Percentiles rank a stretch among this genome's conserved stretches.
Conservation (phyloP, 805 yeast genomes). For the Pichia pseudocactophila region DNA sequence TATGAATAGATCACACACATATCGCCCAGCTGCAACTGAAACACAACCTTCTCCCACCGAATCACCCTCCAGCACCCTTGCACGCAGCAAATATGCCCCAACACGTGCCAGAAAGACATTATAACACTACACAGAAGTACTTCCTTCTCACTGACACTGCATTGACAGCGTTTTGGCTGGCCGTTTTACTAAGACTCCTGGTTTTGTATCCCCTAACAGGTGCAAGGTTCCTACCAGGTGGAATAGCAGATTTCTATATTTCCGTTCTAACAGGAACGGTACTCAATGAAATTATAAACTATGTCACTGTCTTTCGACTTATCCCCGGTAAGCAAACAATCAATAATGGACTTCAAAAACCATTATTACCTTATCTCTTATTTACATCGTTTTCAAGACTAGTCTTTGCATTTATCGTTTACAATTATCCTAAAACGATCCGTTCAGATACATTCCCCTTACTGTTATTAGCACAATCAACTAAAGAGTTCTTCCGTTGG, state of each 20-base stretch:
- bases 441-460: conserved; percentile 18
- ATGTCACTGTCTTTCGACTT: conserved; percentile 13
- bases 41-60: too few species aligned
- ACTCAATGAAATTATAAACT: conserved; percentile 17
- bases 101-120: conserved; percentile 1
- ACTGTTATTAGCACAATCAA: conserved; percentile 17
- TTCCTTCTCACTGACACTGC: conserved; percentile 19
- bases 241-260: conserved; percentile 55
- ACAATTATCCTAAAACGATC: conserved; percentile 22
- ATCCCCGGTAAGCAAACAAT: conserved; percentile 9
- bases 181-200: conserved; percentile 40
- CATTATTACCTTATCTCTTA: conserved; percentile 10
- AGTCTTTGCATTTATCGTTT: conserved; percentile 13
- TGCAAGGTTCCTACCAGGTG: conserved; percentile 55
- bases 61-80: too few species aligned
- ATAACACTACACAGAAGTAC: conserved; percentile 20
- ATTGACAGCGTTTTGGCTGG: conserved; percentile 37
- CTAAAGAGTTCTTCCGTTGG: conserved; percentile 20
- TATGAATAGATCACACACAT: too few species aligned
- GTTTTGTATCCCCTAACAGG: conserved; percentile 59
- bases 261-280: conserved; percentile 11
- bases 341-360: conserved; percentile 11
- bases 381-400: conserved; percentile 10
- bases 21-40: too few species aligned
- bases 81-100: not conserved